Evolutionary conservation across 2,329 filamentous ascomycete genomes (phyloP), one percentile per base, ranked within the genome.

Genomic region (Helotiales sp.): DNA sequence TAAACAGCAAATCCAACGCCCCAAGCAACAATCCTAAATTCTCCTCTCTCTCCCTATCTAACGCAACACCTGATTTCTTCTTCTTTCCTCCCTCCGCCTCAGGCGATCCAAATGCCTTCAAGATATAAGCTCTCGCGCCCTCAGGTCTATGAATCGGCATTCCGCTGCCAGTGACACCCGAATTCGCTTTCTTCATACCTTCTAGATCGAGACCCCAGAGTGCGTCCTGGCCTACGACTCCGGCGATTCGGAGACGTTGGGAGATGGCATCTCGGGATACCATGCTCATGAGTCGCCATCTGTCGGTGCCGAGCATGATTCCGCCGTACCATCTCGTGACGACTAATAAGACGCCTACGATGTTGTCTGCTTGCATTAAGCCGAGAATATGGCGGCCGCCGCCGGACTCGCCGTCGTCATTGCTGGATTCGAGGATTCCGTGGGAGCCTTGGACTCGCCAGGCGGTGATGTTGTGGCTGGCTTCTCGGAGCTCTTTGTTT

Each of bases 141-240:
- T 95, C 89, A 0, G 93, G 89, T 20, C 87, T 87, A 74, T 93
- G 89, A 26, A 95, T 91, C 1, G 91, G 89, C 79, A 96, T 87
- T 1, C 87, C 85, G 0, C 78, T 79, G 40, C 75, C 74, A 49
- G 57, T 70, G 15, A 69, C 67, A 15, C 66, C 59, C 2, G 66
- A 55, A 60, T 73, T 63, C 1, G 50, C 70, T 20, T 65, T 72
- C 55, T 65, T 69, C 78, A 82, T 82, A 6, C 82, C 82, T 67
- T 87, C 84, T 0, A 85, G 75, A 71, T 89, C 86, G 15, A 89
- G 77, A 0, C 85, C 87, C 87, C 87, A 90, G 1, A 89, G 78
- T 2, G 87, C 84, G 69, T 89, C 87, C 1, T 83, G 83, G 6
- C 80, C 79, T 1, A 84, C 70, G 0, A 63, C 74, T 34, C 77